Percentiles rank a stretch among this genome's conserved stretches.
These are phyloP conservation scores for Pichia sp. DNA, from an alignment of 1,139 yeast species.

Conservation along the genomic window DNA sequence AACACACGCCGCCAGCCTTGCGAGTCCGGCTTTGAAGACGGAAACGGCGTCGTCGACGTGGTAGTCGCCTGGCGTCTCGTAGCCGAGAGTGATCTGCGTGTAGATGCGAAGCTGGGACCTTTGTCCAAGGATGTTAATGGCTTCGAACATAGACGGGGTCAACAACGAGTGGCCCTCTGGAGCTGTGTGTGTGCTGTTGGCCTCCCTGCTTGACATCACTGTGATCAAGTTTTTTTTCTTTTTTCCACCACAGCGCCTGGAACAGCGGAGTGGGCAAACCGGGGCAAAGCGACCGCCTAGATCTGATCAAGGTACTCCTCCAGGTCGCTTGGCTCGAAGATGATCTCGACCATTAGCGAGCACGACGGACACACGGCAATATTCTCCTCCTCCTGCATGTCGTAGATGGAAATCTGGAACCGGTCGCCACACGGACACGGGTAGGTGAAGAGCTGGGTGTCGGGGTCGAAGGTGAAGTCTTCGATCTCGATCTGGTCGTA, in stretches of 20 bases:
- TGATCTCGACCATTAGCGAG: conserved; percentile 86
- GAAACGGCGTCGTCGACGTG: background rate
- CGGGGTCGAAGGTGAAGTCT: conserved; percentile 87
- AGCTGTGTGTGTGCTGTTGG: background rate
- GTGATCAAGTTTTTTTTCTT: no score
- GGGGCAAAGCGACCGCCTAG: background rate
- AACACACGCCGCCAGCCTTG: background rate
- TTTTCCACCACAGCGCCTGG: no score
- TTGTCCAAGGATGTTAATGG: conserved; percentile 1
- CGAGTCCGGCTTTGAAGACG: background rate
- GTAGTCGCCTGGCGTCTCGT: background rate
- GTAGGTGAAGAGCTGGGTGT: conserved; percentile 75
- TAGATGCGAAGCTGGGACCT: background rate
- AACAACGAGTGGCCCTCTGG: no score
- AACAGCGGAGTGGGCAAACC: no score
- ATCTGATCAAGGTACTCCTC: conserved; percentile 38
- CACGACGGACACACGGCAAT: conserved; percentile 97
- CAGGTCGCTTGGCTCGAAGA: conserved; percentile 63
- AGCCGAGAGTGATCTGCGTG: background rate
- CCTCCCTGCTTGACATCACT: background rate
- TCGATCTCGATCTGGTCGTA: conserved; percentile 97
- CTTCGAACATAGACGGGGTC: background rate
- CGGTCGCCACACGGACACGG: conserved; percentile 99
- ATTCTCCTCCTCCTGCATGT: conserved; percentile 84
- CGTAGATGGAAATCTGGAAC: conserved; percentile 83